Base-by-base conservation (phyloP, 352 stramenopile genomes). In the Halophytophthora polymorphica region DNA sequence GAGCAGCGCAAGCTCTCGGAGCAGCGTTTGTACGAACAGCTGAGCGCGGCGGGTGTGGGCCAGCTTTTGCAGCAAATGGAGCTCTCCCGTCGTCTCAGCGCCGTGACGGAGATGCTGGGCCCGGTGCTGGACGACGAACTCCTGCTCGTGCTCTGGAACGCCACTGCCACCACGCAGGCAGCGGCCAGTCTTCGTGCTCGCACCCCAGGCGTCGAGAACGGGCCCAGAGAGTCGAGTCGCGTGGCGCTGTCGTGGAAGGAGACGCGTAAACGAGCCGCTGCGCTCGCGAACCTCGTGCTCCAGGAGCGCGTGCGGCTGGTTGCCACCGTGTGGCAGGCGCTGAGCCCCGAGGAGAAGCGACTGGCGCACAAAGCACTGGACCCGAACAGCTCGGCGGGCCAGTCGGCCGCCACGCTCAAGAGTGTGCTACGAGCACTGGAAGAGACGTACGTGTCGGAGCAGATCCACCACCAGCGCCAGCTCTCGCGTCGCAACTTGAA, bases 221-320 rank as follows among this genome's bases (percentile, higher is more conserved):
- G 18, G 3, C 29, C 13, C 12, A 19, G 0, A 21, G 47, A 58
- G 11, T 7, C 36, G 4, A 21, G 17, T 0, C 53, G 51, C 7
- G 53, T 55, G 11, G 39, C 25, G 17, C 59, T 67, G 28, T 56
- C 56, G 1, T 56, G 69, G 46, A 43, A 66, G 12, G 54, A 70
- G 36, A 62, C 67, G 14, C 58, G 68, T 22, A 73, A 73, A 17
- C 63, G 67, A 25, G 77, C 67, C 10, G 61, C 70, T 5, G 65
- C 53, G 1, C 55, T 86, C 11, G 72, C 72, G 2, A 73, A 63
- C 12, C 64, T 73, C 3, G 71, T 87, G 15, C 61, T 89, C 0
- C 73, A 86, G 37, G 77, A 87, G 45, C 75, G 78, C n/a, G 75
- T 86, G 12, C 71, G 64, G 0, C 61, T 89, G 2, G 50, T 89